Evolutionary conservation across 371 early-diverging fungal species (phyloP), one percentile per base, ranked within the genome.

Genomic region (Sanchytrium tribonematis): DNA sequence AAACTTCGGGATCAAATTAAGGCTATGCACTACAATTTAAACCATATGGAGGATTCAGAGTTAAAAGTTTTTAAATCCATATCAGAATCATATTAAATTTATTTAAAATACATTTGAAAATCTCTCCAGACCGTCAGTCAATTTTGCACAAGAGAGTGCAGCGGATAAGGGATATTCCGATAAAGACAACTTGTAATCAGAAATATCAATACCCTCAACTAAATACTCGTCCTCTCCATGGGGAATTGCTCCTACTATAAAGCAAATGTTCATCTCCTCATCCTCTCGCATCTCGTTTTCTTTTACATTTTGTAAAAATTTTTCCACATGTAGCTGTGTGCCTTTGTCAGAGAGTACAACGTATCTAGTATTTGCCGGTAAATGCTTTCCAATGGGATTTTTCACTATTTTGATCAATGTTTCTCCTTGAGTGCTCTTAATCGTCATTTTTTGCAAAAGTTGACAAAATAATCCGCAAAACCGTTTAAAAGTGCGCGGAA

Each of bases 401-500:
- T 95, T 93, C 75, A 95, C 88, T 16, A 98, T 89, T 77, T 91
- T 87, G 68, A 97, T 80, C 71, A 98, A 81, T 74, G 89, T 90
- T 71, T 95, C 92, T 29, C 30, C 30, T 28, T 16, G 17, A 22
- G 84, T 83, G 29, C 92, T 83, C 67, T 89, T 89, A 74, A 98
- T 95, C 70, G 87, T 86, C 73, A 95, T 77, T 77, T 96, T 97
- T 78, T 96, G 96, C 68, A 97, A 83, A 70, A 98, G 82, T 84
- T 98, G 94, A 29, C 85, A 83, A 88, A 95, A 91, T 69, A 97
- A 79, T 65, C 97, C 98, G 70, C 89, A 86, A 79, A 98, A 98
- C 72, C 98, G 87, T 79, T 91, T 93, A 75, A 90, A 95, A 5
- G 97, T 96, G 77, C 98, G 81, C 28, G 98, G 98, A 74, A 98